These are phyloP conservation scores for Leucocoprinus sp. DNA, from an alignment of 768 basidiomycete genomes.

Conservation along the genomic window DNA sequence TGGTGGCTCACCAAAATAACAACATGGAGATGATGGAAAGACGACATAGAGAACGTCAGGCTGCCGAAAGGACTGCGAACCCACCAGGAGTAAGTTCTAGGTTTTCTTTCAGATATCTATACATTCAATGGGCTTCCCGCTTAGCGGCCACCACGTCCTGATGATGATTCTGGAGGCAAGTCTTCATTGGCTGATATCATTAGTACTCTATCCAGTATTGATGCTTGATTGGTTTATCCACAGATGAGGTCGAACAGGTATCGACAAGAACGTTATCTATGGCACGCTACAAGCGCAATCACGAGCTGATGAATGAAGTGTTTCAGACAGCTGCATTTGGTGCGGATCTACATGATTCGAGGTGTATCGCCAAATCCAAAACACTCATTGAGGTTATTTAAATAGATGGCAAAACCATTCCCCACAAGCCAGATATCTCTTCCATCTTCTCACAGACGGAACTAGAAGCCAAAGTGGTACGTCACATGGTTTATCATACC, in stretches of 20 bases:
- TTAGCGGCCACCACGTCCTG: constrained; percentile 31
- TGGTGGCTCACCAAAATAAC: constrained; percentile 66
- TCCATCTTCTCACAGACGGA: constrained; percentile 54
- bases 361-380: background rate
- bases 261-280: constrained; percentile 66
- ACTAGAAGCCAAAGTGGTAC: constrained; percentile 47
- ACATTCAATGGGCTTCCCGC: constrained; percentile 8
- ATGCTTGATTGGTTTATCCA: background rate
- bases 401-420: constrained; percentile 36
- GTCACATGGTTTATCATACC: constrained; percentile 16
- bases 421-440: constrained; percentile 37
- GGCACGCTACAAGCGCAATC: constrained; percentile 69
- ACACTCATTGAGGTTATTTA: background rate
- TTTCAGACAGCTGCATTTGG: constrained; percentile 70
- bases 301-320: constrained; percentile 79
- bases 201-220: background rate
- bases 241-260: constrained; percentile 63
- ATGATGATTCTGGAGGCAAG: constrained; percentile 64
- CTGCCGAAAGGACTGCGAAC: constrained; percentile 35
- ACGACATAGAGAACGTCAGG: constrained; percentile 23
- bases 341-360: constrained; percentile 15
- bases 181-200: background rate
- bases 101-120: background rate
- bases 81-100: constrained; percentile 30
- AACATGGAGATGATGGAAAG: constrained; percentile 69